Evolutionary conservation across 2,329 filamentous ascomycete genomes (phyloP).

Genomic region (Incumbomyces lentus): DNA sequence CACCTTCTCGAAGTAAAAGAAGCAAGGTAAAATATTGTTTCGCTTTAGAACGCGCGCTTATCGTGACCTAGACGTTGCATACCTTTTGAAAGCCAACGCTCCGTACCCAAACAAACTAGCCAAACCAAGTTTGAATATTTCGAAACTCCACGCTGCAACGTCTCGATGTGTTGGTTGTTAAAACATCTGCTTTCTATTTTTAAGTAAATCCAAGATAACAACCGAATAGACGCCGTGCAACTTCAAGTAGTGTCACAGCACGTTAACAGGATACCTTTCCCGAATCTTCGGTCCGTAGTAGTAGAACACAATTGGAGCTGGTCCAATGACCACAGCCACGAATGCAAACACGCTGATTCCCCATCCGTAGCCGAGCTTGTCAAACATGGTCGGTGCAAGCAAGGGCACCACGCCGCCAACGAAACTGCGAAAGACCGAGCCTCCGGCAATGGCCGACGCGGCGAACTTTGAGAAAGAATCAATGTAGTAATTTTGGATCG

Average conservation of each 20-base stretch:
- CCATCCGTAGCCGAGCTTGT: constrained; percentile 29
- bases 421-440: constrained; percentile 36
- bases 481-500: constrained; percentile 38
- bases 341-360: constrained; percentile 39
- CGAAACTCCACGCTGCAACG: too few relatives aligned
- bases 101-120: too few relatives aligned
- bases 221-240: too few relatives aligned
- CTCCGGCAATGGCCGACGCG: constrained; percentile 37
- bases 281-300: constrained; percentile 37
- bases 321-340: constrained; percentile 34
- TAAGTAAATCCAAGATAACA: too few relatives aligned
- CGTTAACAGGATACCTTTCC: constrained; percentile 28
- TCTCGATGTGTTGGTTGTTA: too few relatives aligned
- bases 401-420: constrained; percentile 40
- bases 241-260: not conserved
- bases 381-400: constrained; percentile 35
- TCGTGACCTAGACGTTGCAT: too few relatives aligned
- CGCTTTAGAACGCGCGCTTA: too few relatives aligned
- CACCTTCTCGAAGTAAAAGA: too few relatives aligned
- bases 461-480: constrained; percentile 37
- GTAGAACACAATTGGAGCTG: constrained; percentile 41
- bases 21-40: too few relatives aligned
- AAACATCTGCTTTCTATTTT: too few relatives aligned
- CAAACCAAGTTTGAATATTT: too few relatives aligned
- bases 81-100: too few relatives aligned